Conservation (phyloP, 306 rosid species). For the Pyrus communis region DNA sequence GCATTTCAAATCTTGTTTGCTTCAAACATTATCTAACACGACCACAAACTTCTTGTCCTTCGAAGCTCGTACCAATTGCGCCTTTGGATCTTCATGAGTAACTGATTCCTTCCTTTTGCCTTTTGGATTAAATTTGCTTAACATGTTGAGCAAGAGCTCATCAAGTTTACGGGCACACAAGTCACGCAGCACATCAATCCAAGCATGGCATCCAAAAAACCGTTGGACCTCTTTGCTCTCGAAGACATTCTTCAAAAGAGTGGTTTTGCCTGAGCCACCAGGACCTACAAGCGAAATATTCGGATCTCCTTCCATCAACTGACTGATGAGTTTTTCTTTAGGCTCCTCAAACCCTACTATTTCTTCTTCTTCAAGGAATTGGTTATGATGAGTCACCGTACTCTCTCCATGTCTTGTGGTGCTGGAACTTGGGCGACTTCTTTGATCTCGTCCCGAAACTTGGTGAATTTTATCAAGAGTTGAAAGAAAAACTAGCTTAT, state of each 20-base stretch:
- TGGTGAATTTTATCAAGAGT: not conserved
- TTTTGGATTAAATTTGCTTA: not conserved
- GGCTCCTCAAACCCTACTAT: not conserved
- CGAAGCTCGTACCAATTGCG: not conserved
- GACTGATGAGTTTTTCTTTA: not conserved
- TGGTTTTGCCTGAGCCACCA: constrained; percentile 3
- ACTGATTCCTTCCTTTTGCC: not conserved
- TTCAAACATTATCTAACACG: constrained; percentile 5
- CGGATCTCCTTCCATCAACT: not conserved
- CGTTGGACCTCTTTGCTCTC: not conserved
- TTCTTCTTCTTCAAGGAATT: not conserved
- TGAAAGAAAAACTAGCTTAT: accelerated
- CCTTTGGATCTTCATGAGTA: not conserved
- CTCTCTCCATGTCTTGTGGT: not conserved
- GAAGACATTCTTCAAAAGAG: not conserved
- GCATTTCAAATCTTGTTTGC: not conserved
- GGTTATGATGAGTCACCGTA: not conserved
- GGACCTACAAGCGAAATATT: not conserved
- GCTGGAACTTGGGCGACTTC: not conserved
- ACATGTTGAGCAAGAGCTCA: not conserved
- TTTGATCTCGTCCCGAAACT: not conserved
- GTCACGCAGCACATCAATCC: not conserved
- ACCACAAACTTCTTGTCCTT: not conserved
- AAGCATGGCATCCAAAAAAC: not conserved
- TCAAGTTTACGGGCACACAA: not conserved